These are phyloP conservation scores for Millerozyma acaciae DNA, from an alignment of 805 yeast species.

Conservation along the genomic window DNA sequence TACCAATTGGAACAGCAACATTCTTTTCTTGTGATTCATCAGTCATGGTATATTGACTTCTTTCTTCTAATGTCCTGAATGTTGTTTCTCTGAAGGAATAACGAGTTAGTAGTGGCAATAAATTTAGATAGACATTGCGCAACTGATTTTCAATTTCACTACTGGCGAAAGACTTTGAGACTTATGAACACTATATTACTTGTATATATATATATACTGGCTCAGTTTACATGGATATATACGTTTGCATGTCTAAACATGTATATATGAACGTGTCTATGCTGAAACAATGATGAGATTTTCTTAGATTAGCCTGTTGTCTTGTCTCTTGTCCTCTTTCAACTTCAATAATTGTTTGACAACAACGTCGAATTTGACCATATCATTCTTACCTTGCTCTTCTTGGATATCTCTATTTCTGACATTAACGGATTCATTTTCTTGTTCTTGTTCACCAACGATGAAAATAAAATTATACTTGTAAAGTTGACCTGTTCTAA, in stretches of 20 bases:
- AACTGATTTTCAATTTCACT: too few relatives aligned
- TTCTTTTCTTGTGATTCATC: neutral
- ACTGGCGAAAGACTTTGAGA: too few relatives aligned
- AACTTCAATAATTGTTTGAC: constrained; percentile 63
- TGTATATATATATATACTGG: too few relatives aligned
- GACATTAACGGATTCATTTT: constrained; percentile 76
- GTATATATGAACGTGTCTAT: too few relatives aligned
- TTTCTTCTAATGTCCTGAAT: too few relatives aligned
- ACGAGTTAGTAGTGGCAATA: too few relatives aligned
- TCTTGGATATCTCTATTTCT: constrained; percentile 95
- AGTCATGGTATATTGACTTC: neutral
- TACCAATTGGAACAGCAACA: constrained; percentile 1
- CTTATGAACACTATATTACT: too few relatives aligned
- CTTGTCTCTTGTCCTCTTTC: constrained; percentile 71
- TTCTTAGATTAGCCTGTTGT: constrained; percentile 43
- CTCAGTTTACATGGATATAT: too few relatives aligned
- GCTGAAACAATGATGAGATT: too few relatives aligned
- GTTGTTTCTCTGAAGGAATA: too few relatives aligned
- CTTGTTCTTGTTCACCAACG: constrained; percentile 94
- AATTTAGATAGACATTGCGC: too few relatives aligned
- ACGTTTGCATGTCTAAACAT: too few relatives aligned
- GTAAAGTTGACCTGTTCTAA: constrained; percentile 91
- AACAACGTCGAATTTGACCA: constrained; percentile 69
- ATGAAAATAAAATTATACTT: constrained; percentile 94
- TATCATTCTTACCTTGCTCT: constrained; percentile 89